Base-by-base conservation (phyloP, 352 stramenopile genomes). In the Blastocystis sp. region DNA sequence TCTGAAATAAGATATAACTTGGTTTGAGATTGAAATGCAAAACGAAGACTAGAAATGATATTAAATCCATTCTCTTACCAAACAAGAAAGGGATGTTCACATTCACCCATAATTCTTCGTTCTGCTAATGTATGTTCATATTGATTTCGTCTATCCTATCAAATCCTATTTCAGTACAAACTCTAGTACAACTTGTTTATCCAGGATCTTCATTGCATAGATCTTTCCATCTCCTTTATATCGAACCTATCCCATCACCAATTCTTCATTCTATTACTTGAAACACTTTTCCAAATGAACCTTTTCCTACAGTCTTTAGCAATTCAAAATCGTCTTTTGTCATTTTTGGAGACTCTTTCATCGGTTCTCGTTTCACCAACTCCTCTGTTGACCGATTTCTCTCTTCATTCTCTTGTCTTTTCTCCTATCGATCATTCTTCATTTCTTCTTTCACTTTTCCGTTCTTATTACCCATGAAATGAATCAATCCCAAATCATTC, bases 121-220 rank as follows among this genome's bases (percentile, higher is more conserved):
- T 96, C 93, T 39, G 92, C 89, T 19, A 92, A 89, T 29, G 93
- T 94, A 88, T 95, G 92, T 86, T 94, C 90, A n/a, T 94, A 88
- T 78, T 96, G 93, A 35, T 95, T 93, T 63, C 94, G 91, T 43
- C 73, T 65, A 71, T 98, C 96, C 81, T 98, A 98, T 88, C 97
- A 97, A 80, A 97, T 94, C 32, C 59, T 91, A 90, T 35, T 24
- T 24, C 3, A 66, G 46, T 9, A 29, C 49, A 32, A 21, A 74
- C 74, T 96, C 96, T 37, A 97, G 91, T 2, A 97, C 90, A 29
- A 92, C 91, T 7, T 93, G 92, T 90, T 97, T 97, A 89, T 94
- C 92, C 87, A 97, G 90, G 61, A 94, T 96, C 91, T 97, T 97
- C 93, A 97, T 96, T 67, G 94, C 94, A 89, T 95, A 97, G 89